These are phyloP conservation scores for Parachlorella kessleri DNA, from an alignment of 139 green algal genomes.

Conservation along the genomic window DNA sequence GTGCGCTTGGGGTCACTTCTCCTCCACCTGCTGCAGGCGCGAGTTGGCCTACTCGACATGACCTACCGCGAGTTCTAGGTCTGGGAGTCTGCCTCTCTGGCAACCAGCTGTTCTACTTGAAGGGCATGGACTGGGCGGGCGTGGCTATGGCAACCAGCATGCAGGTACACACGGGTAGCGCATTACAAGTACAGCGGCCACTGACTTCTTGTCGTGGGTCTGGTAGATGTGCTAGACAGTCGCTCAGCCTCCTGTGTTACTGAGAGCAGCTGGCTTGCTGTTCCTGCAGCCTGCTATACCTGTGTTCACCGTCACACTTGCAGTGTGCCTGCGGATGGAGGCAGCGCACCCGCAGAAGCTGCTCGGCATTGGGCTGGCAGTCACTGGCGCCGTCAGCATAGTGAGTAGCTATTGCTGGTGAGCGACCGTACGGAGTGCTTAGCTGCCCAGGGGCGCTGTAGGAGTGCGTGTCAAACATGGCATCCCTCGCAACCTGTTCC, in stretches of 20 bases:
- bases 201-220: too few species aligned
- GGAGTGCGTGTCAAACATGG: too few species aligned
- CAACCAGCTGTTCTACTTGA: constrained; percentile 70
- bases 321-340: constrained; percentile 51
- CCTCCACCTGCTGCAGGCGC: constrained; percentile 8
- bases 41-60: constrained; percentile 14
- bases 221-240: too few species aligned
- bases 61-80: constrained; percentile 20
- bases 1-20: not conserved
- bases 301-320: too few species aligned
- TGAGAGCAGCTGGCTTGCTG: too few species aligned
- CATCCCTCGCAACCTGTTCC: too few species aligned
- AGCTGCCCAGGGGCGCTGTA: too few species aligned
- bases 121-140: constrained; percentile 68
- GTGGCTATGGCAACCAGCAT: constrained; percentile 76
- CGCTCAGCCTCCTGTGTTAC: too few species aligned
- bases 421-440: too few species aligned
- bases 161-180: constrained; percentile 72
- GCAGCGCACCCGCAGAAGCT: constrained; percentile 62
- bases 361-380: constrained; percentile 53
- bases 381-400: constrained; percentile 59
- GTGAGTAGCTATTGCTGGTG: constrained; percentile 46
- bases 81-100: constrained; percentile 12
- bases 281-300: too few species aligned
- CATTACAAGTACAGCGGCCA: too few species aligned